These are phyloP conservation scores for Polytrichum commune DNA, from an alignment of 225 moss, liverwort and hornwort species.

Conservation along the genomic window DNA sequence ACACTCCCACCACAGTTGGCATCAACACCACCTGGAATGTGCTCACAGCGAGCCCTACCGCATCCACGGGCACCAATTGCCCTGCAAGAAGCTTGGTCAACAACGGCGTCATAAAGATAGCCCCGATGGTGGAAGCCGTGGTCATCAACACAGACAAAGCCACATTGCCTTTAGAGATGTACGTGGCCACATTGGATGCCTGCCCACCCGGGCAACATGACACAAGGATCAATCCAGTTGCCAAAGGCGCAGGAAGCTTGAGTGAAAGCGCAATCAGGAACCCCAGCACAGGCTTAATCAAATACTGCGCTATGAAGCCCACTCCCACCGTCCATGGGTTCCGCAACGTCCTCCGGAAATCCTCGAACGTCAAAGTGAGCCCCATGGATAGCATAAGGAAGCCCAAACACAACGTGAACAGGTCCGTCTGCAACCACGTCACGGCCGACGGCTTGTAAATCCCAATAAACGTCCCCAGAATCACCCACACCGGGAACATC, in stretches of 20 bases:
- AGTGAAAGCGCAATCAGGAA: conserved; percentile 78
- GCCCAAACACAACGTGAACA: conserved; percentile 81
- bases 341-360: conserved; percentile 80
- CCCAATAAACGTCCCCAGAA: conserved; percentile 83
- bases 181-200: conserved; percentile 98
- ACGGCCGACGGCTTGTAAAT: conserved; percentile 94
- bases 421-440: conserved; percentile 93
- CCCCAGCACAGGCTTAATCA: conserved; percentile 84
- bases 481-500: conserved; percentile 96
- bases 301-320: conserved; percentile 91
- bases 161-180: conserved; percentile 99
- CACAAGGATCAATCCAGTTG: conserved; percentile 91
- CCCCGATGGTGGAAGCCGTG: conserved; percentile 96
- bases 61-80: conserved; percentile 95
- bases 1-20: conserved; percentile 87
- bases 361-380: conserved; percentile 84
- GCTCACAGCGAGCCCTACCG: conserved; percentile 90
- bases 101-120: conserved; percentile 94
- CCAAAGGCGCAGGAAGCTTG: conserved; percentile 90
- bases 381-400: conserved; percentile 99
- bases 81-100: conserved; percentile 92
- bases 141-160: conserved; percentile 99
- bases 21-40: conserved; percentile 96
- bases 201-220: conserved; percentile 99
- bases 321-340: conserved; percentile 99